Base-by-base conservation (phyloP, 768 basidiomycete species). In the Suillus spraguei region DNA sequence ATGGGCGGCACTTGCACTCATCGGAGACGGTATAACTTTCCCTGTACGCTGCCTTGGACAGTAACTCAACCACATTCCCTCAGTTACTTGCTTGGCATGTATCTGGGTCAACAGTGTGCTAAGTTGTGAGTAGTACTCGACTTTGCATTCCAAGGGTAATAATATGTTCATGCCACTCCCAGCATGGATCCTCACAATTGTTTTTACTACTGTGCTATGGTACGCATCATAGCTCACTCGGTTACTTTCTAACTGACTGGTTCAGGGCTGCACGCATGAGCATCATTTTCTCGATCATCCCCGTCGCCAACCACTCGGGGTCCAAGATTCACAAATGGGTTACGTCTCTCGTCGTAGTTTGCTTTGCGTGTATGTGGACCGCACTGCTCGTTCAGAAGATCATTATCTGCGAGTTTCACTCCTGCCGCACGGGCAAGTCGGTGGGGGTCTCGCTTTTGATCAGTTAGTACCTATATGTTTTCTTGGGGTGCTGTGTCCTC, bases 281-380 rank as follows among this genome's bases (percentile, higher is more conserved):
- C 60, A 65, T 74, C 42, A 49, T 74, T 39, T 13, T 67, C 35
- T 74, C 74, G n/a, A 64, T 72, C 56, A 47, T 72, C 17, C 67
- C 65, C 35, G 20, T 69, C 13, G 61, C 58, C 11, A 66, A 63
- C 14, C 70, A 70, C 0, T 38, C 22, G 8, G 56, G 16, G 9
- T 64, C 63, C 14, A 62, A 35, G 38, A 56, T 5, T 4, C 63
- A 65, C 11, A 64, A 59, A 8, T 65, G 62, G 20, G 22, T 66
- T 32, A 39, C 53, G 0, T 59, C 14, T 52, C 8, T 64, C 16
- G 35, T 67, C n/a, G 66, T 67, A 46, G 42, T 33, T 32, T 63
- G 64, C 2, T 74, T 75, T 33, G 0, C 63, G 14, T 8, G 64
- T 60, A 74, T 75, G 74, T 74, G 72, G 70, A 50, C 24, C 28